These are phyloP conservation scores for Calonectria pseudoreteaudii DNA, from an alignment of 2,329 filamentous ascomycete species.

Conservation along the genomic window DNA sequence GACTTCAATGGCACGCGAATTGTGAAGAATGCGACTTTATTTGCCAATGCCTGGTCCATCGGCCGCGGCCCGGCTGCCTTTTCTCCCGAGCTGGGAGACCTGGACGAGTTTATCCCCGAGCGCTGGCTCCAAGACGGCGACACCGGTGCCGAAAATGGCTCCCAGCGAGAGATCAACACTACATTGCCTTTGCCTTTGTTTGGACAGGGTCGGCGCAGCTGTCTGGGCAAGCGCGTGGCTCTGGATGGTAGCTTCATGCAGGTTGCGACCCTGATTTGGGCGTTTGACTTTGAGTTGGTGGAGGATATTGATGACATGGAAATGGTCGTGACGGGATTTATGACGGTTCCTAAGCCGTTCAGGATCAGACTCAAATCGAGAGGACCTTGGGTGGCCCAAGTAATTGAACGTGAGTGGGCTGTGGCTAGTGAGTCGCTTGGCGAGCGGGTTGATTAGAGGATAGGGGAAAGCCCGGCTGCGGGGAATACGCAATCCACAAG, in stretches of 20 bases:
- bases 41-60: conserved; percentile 55
- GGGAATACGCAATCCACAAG: no score
- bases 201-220: not conserved
- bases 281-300: conserved; percentile 52
- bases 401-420: not conserved
- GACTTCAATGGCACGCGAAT: conserved; percentile 36
- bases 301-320: conserved; percentile 27
- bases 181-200: conserved; percentile 33
- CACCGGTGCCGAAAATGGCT: not conserved
- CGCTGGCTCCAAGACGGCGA: not conserved
- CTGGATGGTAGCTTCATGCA: not conserved
- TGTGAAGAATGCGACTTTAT: conserved; percentile 51
- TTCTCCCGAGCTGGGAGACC: conserved; percentile 47
- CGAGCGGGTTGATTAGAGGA: not conserved
- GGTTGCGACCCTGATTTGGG: conserved; percentile 55
- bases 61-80: conserved; percentile 48
- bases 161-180: conserved; percentile 10
- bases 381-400: not conserved
- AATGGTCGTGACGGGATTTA: conserved; percentile 20
- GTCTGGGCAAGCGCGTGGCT: not conserved
- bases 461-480: not conserved
- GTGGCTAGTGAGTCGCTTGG: not conserved
- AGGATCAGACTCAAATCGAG: conserved; percentile 8
- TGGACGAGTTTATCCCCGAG: conserved; percentile 15
- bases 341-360: conserved; percentile 19